Evolutionary conservation across 2,329 filamentous ascomycete genomes (phyloP).

Genomic region (Aureobasidium sp.): DNA sequence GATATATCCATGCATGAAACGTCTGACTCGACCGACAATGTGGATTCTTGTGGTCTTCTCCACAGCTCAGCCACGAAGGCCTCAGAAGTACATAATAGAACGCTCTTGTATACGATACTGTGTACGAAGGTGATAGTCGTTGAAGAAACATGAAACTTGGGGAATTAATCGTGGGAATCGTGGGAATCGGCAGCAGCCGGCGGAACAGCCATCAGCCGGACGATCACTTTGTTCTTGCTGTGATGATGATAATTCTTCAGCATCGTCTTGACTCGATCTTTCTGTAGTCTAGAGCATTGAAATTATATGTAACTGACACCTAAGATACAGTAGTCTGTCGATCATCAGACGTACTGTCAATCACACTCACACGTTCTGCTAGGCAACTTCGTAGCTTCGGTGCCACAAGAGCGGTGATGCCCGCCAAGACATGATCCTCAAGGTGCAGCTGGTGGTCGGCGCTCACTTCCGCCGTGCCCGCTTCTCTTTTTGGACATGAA

Average conservation of each 20-base stretch:
- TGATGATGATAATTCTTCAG: background rate
- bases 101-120: background rate
- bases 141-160: background rate
- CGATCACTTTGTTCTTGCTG: background rate
- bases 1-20: background rate
- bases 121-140: background rate
- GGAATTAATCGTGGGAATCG: background rate
- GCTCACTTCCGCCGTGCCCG: background rate
- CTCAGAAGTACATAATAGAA: background rate
- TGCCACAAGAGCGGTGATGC: background rate
- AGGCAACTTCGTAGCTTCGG: background rate
- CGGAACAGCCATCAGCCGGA: background rate
- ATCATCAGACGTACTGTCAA: background rate
- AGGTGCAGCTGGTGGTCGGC: background rate
- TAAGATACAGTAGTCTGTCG: background rate
- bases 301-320: no score
- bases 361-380: background rate
- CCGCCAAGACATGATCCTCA: background rate
- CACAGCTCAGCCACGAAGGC: background rate
- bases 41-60: background rate
- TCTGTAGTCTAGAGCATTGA: background rate
- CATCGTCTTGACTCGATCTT: background rate
- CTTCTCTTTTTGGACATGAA: constrained; percentile 8
- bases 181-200: background rate
- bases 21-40: background rate